Evolutionary conservation across 345 rosid genomes (phyloP), one percentile per base, ranked within the genome.

Genomic region (Citrus reticulata): DNA sequence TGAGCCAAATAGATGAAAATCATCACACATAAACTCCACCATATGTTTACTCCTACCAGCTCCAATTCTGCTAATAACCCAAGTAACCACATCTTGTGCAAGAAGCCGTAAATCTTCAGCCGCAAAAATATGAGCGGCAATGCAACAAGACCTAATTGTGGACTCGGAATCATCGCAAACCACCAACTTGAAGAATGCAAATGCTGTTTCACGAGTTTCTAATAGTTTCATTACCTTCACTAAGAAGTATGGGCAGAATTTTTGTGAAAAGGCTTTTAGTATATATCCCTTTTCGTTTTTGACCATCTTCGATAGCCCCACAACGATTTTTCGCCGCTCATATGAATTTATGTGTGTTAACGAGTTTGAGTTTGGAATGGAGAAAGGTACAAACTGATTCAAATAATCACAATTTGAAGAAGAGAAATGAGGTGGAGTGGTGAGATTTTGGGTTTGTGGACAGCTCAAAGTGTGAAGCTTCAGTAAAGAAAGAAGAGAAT

Each of bases 61-160:
- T 62, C 95, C 93, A 60, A 91, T 82, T 79, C 86, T 90, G 66
- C 86, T 27, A 29, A 93, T 85, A 68, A 90, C 81, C 88, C 89
- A 90, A 1, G 88, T 83, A 80, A 88, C 83, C 13, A 90, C 84
- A 84, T 93, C 95, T 74, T 91, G 97, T 1, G 97, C 97, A 22
- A 88, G 88, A 51, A 79, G 59, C 32, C 86, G 82, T 39, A 83
- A 82, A 76, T 85, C 73, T 35, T 81, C 74, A 1, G 90, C 78
- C 2, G 88, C 91, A 78, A 93, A 82, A 42, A 84, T 59, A 86
- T 88, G 97, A 0, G 89, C 92, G 4, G 81, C 90, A 6, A 84
- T 51, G 81, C 93, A 91, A 77, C 81, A 85, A 29, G 90, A 81
- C 68, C 72, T 77, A 46, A 89, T 76, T 16, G 76, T 73, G 55